phyloP scores from a whole-genome alignment of 208 protist genomes.

The Trichomonas gallinae region DNA sequence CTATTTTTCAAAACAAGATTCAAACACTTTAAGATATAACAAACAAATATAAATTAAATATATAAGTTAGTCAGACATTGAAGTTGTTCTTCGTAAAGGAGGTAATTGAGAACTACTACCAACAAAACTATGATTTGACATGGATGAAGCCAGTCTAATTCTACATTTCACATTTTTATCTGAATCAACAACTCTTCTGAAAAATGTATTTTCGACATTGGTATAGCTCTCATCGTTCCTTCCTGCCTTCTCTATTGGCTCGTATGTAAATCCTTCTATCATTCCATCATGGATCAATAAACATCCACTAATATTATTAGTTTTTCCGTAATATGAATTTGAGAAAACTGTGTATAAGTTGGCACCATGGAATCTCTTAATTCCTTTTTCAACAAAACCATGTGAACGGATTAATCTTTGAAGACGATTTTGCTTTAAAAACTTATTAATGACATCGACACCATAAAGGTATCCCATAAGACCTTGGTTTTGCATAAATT shows the following conservation, averaged over 20 bases:
- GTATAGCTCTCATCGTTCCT: not conserved
- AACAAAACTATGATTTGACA: not conserved
- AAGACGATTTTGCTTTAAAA: not conserved
- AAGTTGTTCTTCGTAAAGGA: not conserved
- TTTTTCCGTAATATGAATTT: not conserved
- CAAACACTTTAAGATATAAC: not conserved
- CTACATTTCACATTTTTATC: not conserved
- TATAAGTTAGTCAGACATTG: not conserved
- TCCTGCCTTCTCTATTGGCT: not conserved
- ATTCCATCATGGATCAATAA: not conserved
- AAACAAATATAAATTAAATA: not conserved
- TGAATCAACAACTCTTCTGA: not conserved
- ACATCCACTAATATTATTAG: not conserved
- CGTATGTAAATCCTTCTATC: not conserved
- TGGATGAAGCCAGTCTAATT: not conserved
- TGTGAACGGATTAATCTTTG: not conserved
- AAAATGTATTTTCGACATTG: not conserved
- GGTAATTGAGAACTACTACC: not conserved
- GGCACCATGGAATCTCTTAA: not conserved
- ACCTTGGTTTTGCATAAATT: not conserved
- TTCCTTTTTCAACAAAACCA: not conserved
- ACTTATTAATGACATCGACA: not conserved
- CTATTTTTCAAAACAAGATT: not conserved
- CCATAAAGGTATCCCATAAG: not conserved
- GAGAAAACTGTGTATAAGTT: not conserved